Conservation (phyloP, 2,329 filamentous ascomycete species). For the Cladophialophora chaetospira region DNA sequence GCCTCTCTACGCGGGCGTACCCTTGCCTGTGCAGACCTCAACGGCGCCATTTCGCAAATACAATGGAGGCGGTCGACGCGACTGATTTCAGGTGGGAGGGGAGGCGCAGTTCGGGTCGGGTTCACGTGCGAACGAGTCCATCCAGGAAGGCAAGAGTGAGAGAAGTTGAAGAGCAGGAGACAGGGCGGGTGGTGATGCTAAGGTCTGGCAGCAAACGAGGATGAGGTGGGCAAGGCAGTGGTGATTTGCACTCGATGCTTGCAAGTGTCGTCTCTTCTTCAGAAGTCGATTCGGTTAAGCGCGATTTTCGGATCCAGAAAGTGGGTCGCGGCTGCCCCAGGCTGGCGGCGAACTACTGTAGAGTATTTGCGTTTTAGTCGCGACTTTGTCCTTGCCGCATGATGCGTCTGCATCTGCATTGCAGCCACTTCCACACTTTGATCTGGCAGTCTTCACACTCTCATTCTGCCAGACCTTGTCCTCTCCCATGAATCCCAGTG, state of each 20-base stretch:
- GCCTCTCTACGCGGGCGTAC: conserved; percentile 36
- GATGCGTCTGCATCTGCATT: no score
- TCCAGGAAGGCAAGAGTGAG: conserved; percentile 9
- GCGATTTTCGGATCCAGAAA: conserved; percentile 5
- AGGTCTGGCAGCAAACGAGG: background rate
- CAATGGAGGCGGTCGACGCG: conserved; percentile 18
- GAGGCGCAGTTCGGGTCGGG: conserved; percentile 17
- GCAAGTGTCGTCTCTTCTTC: conserved; percentile 14
- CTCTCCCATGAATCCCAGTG: conserved; percentile 22
- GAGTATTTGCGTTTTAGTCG: background rate
- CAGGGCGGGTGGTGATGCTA: no score
- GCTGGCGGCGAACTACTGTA: background rate
- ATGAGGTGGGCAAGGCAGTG: background rate
- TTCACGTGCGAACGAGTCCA: conserved; percentile 18
- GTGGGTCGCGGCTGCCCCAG: background rate
- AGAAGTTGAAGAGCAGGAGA: background rate
- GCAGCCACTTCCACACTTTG: background rate
- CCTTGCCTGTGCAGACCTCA: conserved; percentile 29
- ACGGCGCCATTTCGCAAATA: conserved; percentile 27
- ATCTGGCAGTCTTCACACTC: conserved; percentile 4
- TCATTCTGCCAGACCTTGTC: conserved; percentile 10
- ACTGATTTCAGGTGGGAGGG: conserved; percentile 20
- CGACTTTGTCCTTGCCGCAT: no score
- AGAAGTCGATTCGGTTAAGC: conserved; percentile 13
- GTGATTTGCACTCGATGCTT: background rate